Conservation (phyloP, 2,329 filamentous ascomycete species). For the Xylaria sp. region DNA sequence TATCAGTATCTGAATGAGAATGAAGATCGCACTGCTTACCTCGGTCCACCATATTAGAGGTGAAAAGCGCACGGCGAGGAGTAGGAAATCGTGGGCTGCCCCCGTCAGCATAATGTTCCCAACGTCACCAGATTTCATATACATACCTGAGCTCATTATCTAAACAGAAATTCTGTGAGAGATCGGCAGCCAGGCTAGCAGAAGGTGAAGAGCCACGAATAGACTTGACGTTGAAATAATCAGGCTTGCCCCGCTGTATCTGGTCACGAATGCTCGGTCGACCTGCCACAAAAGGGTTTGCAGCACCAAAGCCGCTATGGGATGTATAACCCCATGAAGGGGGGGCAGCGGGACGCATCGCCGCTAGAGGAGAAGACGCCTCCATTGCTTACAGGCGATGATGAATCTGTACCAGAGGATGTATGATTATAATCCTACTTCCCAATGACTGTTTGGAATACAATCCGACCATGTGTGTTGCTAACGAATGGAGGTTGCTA, state of each 20-base stretch:
- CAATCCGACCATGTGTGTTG: conserved; percentile 41
- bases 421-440: conserved; percentile 48
- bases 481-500: conserved; percentile 43
- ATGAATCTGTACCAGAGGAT: conserved; percentile 36
- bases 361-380: conserved; percentile 91
- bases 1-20: conserved; percentile 27
- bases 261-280: conserved; percentile 85
- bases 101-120: conserved; percentile 29
- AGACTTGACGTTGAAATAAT: conserved; percentile 86
- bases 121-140: conserved; percentile 18
- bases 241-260: conserved; percentile 67
- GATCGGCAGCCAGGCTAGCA: conserved; percentile 88
- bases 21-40: conserved; percentile 60
- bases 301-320: conserved; percentile 58
- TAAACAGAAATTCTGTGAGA: conserved; percentile 97
- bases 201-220: conserved; percentile 89
- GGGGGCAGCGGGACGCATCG: conserved; percentile 82
- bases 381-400: conserved; percentile 71
- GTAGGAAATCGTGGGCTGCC: conserved; percentile 83
- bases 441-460: conserved; percentile 45
- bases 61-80: conserved; percentile 86
- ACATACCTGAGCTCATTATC: conserved; percentile 84
- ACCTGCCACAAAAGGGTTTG: conserved; percentile 63
- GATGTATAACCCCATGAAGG: conserved; percentile 69
- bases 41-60: conserved; percentile 73